phyloP scores from a whole-genome alignment of 805 yeast species.

The Saccharomycopsis fodiens region DNA sequence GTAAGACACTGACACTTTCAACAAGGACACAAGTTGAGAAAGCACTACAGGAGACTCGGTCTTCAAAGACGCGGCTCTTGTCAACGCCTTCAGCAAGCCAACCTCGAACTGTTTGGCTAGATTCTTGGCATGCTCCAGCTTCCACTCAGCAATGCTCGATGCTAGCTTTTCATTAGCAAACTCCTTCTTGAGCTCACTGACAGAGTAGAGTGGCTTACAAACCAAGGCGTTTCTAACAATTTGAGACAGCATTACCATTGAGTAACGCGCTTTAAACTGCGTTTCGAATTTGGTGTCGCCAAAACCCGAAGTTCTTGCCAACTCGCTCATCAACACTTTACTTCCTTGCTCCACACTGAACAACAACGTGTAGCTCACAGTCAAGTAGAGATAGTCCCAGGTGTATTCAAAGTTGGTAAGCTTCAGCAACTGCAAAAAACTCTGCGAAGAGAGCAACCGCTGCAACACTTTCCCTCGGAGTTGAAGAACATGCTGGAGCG shows the following conservation, averaged over 20 bases:
- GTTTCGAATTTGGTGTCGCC: slow-evolving; percentile 1
- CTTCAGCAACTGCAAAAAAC: slow-evolving; percentile 2
- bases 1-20: slow-evolving; percentile 3
- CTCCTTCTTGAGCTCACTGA: slow-evolving; percentile 2
- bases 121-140: background rate
- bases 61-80: background rate
- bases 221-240: background rate
- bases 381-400: slow-evolving; percentile 1
- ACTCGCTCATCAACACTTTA: slow-evolving; percentile 2
- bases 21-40: slow-evolving; percentile 1
- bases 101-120: slow-evolving; percentile 3
- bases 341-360: slow-evolving; percentile 4
- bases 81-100: background rate
- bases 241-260: background rate
- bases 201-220: background rate
- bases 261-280: slow-evolving; percentile 1
- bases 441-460: background rate
- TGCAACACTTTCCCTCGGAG: slow-evolving; percentile 1
- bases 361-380: slow-evolving; percentile 2
- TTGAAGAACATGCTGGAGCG: slow-evolving; percentile 2
- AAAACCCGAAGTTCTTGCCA: slow-evolving; percentile 1
- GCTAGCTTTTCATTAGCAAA: background rate
- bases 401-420: background rate
- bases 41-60: background rate
- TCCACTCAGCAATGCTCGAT: slow-evolving; percentile 1